These are phyloP conservation scores for Echria macrotheca DNA, from an alignment of 495 filamentous ascomycete species.

Conservation along the genomic window DNA sequence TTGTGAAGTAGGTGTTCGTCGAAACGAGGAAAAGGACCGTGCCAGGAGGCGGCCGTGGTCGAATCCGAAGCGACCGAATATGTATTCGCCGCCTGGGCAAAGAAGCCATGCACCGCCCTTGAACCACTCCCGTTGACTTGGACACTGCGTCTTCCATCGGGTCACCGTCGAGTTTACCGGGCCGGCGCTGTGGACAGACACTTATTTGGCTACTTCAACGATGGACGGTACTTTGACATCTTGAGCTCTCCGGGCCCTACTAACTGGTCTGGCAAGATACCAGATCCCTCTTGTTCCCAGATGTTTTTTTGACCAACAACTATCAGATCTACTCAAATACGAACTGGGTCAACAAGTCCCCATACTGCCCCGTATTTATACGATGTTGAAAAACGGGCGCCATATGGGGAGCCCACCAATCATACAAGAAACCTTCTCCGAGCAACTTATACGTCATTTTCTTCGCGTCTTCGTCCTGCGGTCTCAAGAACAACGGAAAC, in stretches of 20 bases:
- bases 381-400: no score
- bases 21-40: not conserved
- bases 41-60: not conserved
- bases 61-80: conserved; percentile 2
- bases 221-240: conserved; percentile 84
- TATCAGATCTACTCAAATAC: no score
- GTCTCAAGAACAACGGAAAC: no score
- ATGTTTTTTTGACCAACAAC: no score
- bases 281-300: no score
- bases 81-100: not conserved
- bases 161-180: conserved; percentile 96
- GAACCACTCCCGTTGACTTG: not conserved
- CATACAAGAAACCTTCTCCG: no score
- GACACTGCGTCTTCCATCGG: not conserved
- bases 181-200: conserved; percentile 91
- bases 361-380: no score
- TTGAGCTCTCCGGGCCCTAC: conserved; percentile 63
- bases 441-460: no score
- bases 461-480: no score
- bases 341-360: no score
- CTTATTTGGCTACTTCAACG: conserved; percentile 90
- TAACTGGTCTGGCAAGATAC: no score
- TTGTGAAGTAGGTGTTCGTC: not conserved
- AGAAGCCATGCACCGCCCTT: not conserved
- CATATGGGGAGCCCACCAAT: no score